A percentile compares a stretch with the other conserved stretches of the same genome.
Conservation (phyloP, 2,329 filamentous ascomycete species). For the Ambrosiella cleistominuta region DNA sequence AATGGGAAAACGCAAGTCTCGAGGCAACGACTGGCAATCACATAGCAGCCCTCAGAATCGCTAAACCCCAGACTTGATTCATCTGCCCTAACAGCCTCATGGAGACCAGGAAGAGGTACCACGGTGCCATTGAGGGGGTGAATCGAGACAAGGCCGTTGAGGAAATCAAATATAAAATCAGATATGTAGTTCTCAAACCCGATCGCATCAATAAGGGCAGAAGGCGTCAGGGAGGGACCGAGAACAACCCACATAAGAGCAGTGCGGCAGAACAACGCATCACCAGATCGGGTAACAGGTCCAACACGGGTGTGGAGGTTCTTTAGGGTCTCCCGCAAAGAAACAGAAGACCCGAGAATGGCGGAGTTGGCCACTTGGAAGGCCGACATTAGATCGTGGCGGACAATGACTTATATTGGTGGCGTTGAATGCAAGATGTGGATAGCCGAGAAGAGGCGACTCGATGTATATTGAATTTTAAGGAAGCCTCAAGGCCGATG, state of each 20-base stretch:
- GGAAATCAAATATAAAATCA: neutral
- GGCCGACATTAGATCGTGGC: neutral
- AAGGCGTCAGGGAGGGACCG: slow-evolving; percentile 3
- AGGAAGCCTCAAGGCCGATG: neutral
- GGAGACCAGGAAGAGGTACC: slow-evolving; percentile 5
- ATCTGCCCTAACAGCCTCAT: slow-evolving; percentile 5
- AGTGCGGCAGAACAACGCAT: slow-evolving; percentile 11
- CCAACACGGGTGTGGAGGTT: slow-evolving; percentile 5
- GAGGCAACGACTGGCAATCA: slow-evolving; percentile 11
- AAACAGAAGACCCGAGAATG: neutral
- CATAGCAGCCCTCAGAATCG: slow-evolving; percentile 11
- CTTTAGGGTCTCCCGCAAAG: neutral
- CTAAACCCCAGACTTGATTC: slow-evolving; percentile 9
- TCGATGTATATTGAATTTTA: neutral
- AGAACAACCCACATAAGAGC: slow-evolving; percentile 11
- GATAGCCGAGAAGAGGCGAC: neutral
- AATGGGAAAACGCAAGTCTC: slow-evolving; percentile 12
- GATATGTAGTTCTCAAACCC: slow-evolving; percentile 6
- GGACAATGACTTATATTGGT: neutral
- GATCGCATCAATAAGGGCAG: slow-evolving; percentile 9
- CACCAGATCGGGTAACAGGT: slow-evolving; percentile 9
- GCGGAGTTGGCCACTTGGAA: neutral
- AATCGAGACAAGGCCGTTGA: slow-evolving; percentile 4
- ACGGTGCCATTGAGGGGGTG: slow-evolving; percentile 1
- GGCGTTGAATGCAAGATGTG: neutral